Evolutionary conservation across 1,284 basidiomycete genomes (phyloP), one percentile per base, ranked within the genome.

Genomic region (Ustilago trichophora): DNA sequence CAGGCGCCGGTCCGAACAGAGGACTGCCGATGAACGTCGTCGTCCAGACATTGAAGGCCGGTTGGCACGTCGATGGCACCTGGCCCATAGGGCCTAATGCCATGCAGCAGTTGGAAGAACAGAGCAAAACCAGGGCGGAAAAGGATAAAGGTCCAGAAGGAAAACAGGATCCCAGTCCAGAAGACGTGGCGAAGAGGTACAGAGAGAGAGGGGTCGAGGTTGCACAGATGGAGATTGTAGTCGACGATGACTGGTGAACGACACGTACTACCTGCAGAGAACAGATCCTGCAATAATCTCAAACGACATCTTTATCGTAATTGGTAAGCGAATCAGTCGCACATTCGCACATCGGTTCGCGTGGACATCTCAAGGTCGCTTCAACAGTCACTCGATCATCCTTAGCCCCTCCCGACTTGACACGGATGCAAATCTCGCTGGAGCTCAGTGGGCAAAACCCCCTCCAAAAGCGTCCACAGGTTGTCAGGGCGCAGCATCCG

Each of bases 21-120:
- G 67, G 67, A 7, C 32, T 70, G 10, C 67, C 67, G 2, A 44
- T 70, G 49, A 36, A 35, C 21, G 26, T 65, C 3, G 62, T 60
- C 2, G 53, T 65, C 8, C 48, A 52, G 6, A 59, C 56, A 10
- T 34, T 70, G 18, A 70, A 70, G 31, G 55, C 60, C 0, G 29
- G 37, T 25, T 70, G 67, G 67, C 67, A 70, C 25, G 46, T 44
- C 7, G 67, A 70, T 44, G 56, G 51, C 3, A 70, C 60, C 3
- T 70, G 67, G 67, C 67, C 67, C 0, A 46, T 68, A 6, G 65
- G 65, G 1, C 50, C 56, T 0, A 54, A 62, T 18, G 58, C 57
- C 0, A 29, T 46, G 37, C 31, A 57, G 29, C n/a, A 57, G 53
- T n/a, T 62, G 32, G 52, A 62, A 18, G 43, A 51, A 21, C 57